Base-by-base conservation (phyloP, 495 filamentous ascomycete species). In the Penicillium salamii region DNA sequence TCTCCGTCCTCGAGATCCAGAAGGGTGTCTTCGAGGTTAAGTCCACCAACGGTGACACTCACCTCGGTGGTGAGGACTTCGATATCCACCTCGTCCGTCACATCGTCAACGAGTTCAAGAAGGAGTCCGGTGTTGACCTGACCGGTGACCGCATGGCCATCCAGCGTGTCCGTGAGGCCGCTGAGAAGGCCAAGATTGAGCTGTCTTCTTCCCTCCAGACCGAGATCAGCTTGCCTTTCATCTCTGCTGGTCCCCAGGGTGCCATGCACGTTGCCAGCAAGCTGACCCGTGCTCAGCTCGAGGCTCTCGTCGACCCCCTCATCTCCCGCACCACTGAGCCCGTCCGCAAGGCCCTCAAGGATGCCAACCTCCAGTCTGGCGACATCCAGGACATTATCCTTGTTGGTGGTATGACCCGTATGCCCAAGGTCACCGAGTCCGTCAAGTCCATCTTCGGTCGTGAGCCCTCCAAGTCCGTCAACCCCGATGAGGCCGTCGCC, bases 151-250 rank as follows among this genome's bases (percentile, higher is more conserved):
- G 93, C 64, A 97, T 98, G 93, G 93, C 93, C 49, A 95, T 98
- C 59, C 93, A 98, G 80, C 83, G 93, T 77, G 97, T 98, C 70
- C 93, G 93, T 75, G 93, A 98, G 78, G 93, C 93, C 54, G 93
- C 95, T 53, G 93, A 98, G 84, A 98, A 98, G 85, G 93, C 93
- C 66, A 98, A 98, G 89, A 98, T 97, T 65, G 93, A 98, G 77
- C 82, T 98, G 54, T 97, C 93, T 3, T 97, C 91, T 17, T 88
- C 90, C 45, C 83, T 93, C 58, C 92, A 97, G 75, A 98, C 93
- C 49, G 93, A 98, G 70, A 97, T 97, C 77, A 96, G 93, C 20
- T 35, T 97, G 49, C 95, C 93, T 51, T 98, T 97, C 85, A 98
- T 98, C 75, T 95, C 90, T 65, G 93, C 93, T 55, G 91, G 95